These are phyloP conservation scores for Excoecaria cochinchinensis DNA, from an alignment of 345 rosid species.

Conservation along the genomic window DNA sequence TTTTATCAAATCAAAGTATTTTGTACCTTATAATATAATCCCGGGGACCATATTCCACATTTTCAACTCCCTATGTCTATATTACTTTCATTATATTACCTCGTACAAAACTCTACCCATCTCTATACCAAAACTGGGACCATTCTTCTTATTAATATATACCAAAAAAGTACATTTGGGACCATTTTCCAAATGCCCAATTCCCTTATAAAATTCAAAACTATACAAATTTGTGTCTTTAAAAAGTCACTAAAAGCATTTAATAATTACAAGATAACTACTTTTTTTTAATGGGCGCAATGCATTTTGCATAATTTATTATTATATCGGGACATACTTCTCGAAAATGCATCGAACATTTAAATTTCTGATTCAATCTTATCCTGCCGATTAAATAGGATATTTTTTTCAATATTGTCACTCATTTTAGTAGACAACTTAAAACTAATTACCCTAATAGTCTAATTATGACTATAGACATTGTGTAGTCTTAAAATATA, in stretches of 20 bases:
- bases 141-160: background rate
- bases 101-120: constrained; percentile 8
- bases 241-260: background rate
- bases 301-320: background rate
- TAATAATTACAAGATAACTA: background rate
- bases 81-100: background rate
- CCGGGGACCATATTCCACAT: constrained; percentile 32
- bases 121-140: background rate
- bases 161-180: constrained; percentile 16
- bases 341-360: constrained; percentile 18
- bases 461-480: background rate
- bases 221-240: too few species aligned
- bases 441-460: background rate
- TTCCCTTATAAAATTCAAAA: too few species aligned
- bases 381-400: constrained; percentile 13
- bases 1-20: too few species aligned
- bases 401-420: background rate
- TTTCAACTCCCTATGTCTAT: background rate
- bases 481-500: background rate
- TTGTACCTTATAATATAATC: too few species aligned
- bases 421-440: constrained; percentile 20
- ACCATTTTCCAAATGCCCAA: constrained; percentile 23
- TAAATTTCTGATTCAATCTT: constrained; percentile 3
- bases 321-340: constrained; percentile 14
- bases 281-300: background rate